phyloP scores from a whole-genome alignment of 1,139 yeast genomes.

The Magnusiomyces suaveolens region DNA sequence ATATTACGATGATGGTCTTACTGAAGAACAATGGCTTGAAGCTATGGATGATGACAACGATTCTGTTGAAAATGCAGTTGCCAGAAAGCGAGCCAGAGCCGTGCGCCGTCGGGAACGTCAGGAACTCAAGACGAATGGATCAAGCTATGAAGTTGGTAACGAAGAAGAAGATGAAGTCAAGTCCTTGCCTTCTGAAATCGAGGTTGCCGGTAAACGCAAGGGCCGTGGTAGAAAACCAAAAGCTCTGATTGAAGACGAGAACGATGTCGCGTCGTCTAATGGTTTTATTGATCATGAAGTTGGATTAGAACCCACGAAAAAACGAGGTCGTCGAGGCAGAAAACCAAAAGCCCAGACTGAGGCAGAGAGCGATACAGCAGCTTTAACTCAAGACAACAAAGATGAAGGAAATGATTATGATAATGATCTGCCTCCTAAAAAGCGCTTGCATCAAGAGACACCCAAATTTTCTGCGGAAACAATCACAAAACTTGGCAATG shows the following conservation, averaged over 20 bases:
- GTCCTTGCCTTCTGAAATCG: constrained; percentile 17
- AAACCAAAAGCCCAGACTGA: background rate
- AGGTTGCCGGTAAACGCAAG: constrained; percentile 16
- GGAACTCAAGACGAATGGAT: constrained; percentile 4
- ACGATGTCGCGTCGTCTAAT: background rate
- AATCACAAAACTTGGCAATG: background rate
- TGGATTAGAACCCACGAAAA: background rate
- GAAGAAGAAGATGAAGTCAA: constrained; percentile 6
- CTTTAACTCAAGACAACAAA: constrained; percentile 6
- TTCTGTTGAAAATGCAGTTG: constrained; percentile 60
- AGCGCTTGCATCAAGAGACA: background rate
- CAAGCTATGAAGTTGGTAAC: constrained; percentile 1
- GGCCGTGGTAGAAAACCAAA: constrained; percentile 9
- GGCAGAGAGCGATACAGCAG: constrained; percentile 14
- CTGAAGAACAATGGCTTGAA: constrained; percentile 85
- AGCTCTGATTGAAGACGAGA: background rate
- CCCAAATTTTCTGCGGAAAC: background rate
- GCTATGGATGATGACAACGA: constrained; percentile 58
- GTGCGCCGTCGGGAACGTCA: constrained; percentile 28
- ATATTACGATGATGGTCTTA: constrained; percentile 82
- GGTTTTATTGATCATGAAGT: background rate
- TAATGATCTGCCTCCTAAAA: background rate
- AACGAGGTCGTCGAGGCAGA: background rate
- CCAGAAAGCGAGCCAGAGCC: constrained; percentile 44
- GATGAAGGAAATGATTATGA: constrained; percentile 4